phyloP scores from a whole-genome alignment of 2,329 filamentous ascomycete genomes.

The Fusarium lyarnte region DNA sequence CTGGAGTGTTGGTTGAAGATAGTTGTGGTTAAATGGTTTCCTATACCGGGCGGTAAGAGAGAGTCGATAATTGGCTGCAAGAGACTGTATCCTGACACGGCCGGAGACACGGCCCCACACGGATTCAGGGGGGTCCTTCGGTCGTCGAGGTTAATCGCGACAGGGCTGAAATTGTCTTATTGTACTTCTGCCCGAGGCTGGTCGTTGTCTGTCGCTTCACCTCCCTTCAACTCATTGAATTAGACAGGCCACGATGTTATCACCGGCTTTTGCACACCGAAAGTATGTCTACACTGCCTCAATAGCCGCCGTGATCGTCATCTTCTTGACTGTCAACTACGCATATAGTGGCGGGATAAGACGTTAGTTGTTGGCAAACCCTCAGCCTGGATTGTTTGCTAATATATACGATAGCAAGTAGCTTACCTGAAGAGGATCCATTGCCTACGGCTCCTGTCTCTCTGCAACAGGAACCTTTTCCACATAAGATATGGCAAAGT shows the following conservation, averaged over 20 bases:
- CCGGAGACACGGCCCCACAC: background rate
- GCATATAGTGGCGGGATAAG: conserved; percentile 9
- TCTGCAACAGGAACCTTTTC: conserved; percentile 14
- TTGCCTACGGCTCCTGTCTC: background rate
- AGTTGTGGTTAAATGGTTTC: background rate
- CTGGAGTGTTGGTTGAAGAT: background rate
- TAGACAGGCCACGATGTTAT: background rate
- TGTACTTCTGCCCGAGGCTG: background rate
- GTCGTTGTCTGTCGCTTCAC: background rate
- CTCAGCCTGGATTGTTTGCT: background rate
- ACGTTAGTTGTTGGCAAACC: background rate
- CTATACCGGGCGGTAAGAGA: background rate
- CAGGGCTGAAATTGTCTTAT: conserved; percentile 1
- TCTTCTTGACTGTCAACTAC: conserved; percentile 13
- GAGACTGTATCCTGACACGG: background rate
- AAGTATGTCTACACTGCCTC: conserved; percentile 11
- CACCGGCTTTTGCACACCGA: background rate
- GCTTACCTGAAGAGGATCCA: background rate
- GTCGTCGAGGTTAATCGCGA: background rate
- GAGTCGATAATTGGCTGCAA: background rate
- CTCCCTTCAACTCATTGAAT: background rate
- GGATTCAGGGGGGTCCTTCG: background rate
- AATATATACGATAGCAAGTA: conserved; percentile 1
- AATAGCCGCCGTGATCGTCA: background rate
- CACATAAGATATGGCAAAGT: conserved; percentile 47